These are phyloP conservation scores for Chiua sp. DNA, from an alignment of 1,284 basidiomycete genomes.

Conservation along the genomic window DNA sequence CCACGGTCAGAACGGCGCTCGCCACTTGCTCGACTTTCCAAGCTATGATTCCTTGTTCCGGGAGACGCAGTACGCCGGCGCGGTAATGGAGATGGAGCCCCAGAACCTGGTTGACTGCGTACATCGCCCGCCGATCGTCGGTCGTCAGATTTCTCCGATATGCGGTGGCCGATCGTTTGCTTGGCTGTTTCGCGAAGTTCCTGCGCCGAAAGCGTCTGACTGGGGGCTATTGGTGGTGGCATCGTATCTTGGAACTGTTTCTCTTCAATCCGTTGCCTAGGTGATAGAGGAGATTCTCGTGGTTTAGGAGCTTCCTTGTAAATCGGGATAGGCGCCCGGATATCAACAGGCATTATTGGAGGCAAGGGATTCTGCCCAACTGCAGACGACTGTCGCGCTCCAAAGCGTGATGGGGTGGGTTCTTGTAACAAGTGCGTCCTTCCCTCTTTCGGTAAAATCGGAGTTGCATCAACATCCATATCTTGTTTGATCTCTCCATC, in stretches of 20 bases:
- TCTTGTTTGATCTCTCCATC: slow-evolving; percentile 39
- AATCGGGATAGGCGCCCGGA: slow-evolving; percentile 19
- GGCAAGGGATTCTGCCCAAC: slow-evolving; percentile 18
- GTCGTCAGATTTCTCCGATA: slow-evolving; percentile 45
- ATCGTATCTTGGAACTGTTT: slow-evolving; percentile 46
- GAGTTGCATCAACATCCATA: slow-evolving; percentile 47
- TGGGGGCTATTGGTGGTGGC: slow-evolving; percentile 81
- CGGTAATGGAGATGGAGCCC: slow-evolving; percentile 56
- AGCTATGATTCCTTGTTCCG: slow-evolving; percentile 67
- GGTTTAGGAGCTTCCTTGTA: slow-evolving; percentile 28
- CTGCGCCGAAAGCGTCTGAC: slow-evolving; percentile 80
- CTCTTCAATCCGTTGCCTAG: slow-evolving; percentile 39
- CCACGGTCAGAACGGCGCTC: slow-evolving; percentile 62
- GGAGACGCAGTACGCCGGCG: slow-evolving; percentile 71
- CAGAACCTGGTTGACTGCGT: slow-evolving; percentile 53
- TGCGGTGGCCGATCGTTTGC: slow-evolving; percentile 53
- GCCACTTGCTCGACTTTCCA: slow-evolving; percentile 73
- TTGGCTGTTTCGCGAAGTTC: slow-evolving; percentile 80
- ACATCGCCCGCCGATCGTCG: slow-evolving; percentile 40
- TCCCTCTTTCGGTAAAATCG: slow-evolving; percentile 29
- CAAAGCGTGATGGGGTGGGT: slow-evolving; percentile 26
- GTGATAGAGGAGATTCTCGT: slow-evolving; percentile 50
- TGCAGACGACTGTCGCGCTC: slow-evolving; percentile 20
- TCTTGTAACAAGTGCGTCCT: slow-evolving; percentile 27
- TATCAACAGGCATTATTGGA: slow-evolving; percentile 22